Evolutionary conservation across 306 rosid genomes (phyloP), one percentile per base, ranked within the genome.

Genomic region (Aeschynomene evenia): DNA sequence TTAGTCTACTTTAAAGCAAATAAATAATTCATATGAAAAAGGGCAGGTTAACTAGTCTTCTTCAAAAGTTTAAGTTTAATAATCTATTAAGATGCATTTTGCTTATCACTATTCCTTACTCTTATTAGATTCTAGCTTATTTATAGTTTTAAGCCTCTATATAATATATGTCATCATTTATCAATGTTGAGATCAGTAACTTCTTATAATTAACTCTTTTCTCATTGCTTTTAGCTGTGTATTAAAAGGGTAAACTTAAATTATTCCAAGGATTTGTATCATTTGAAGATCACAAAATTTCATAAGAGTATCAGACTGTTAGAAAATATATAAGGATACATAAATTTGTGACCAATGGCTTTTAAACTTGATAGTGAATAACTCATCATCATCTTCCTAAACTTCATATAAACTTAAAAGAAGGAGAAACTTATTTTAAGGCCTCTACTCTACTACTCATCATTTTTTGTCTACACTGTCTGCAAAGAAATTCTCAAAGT

Each of bases 401-500:
- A 45, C 48, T 26, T 74, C 3, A 37, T 9, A 37, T 37, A 52
- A 28, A 28, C 31, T 9, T n/a, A 50, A 9, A 51, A 12, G 33
- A 16, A 15, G 9, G 61, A 36, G n/a, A 46, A 56, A 12, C 19
- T 21, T 18, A 46, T 55, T 46, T 54, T 63, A 54, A 50, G 46
- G 55, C 33, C 70, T 29, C 12, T 18, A 54, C 5, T n/a, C n/a
- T 28, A 52, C 76, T 62, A 58, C 61, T 60, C 20, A n/a, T n/a
- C n/a, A n/a, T n/a, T n/a, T n/a, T 24, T 50, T 50, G 57, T 68
- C 18, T 76, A 14, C 52, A 15, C 15, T 52, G 7, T 50, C 52
- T 10, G 59, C 80, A 34, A 39, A 51, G 20, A 61, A 42, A 70
- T 3, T 8, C 4, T 0, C 1, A 20, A 59, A 21, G 29, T 29